phyloP scores from a whole-genome alignment of 2,329 filamentous ascomycete species.

The Colletotrichum orchidophilum region DNA sequence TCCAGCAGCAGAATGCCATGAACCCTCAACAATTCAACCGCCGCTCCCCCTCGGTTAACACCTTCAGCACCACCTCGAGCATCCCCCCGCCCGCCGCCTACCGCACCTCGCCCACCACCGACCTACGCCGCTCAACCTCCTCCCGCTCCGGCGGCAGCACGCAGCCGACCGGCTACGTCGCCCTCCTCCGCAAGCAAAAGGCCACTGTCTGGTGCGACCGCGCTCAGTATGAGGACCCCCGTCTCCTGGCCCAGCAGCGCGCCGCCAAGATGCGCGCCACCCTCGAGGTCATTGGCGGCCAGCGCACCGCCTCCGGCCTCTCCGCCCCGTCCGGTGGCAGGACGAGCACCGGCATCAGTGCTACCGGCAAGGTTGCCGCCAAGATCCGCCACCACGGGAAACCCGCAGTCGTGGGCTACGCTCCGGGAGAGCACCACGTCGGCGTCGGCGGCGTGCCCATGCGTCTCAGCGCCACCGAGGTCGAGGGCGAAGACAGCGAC shows the following conservation, averaged over 20 bases:
- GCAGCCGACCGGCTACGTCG: conserved; percentile 84
- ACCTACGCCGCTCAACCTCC: conserved; percentile 81
- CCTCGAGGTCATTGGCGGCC: conserved; percentile 79
- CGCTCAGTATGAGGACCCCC: conserved; percentile 89
- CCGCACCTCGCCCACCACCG: conserved; percentile 63
- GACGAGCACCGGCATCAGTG: conserved; percentile 70
- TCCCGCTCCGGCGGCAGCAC: conserved; percentile 71
- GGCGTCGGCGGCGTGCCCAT: conserved; percentile 85
- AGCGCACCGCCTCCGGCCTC: conserved; percentile 56
- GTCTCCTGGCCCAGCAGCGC: conserved; percentile 82
- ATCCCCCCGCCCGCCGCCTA: conserved; percentile 68
- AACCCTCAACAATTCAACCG: conserved; percentile 53
- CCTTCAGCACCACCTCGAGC: conserved; percentile 76
- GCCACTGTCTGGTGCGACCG: conserved; percentile 98
- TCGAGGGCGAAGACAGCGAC: conserved; percentile 87
- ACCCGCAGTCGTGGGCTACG: conserved; percentile 80
- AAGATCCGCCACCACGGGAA: conserved; percentile 93
- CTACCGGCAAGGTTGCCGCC: conserved; percentile 73
- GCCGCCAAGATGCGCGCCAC: conserved; percentile 88
- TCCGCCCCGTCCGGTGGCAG: conserved; percentile 53
- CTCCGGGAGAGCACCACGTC: conserved; percentile 78
- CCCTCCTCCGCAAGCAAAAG: conserved; percentile 95
- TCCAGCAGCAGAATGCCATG: conserved; percentile 44
- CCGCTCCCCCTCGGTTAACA: conserved; percentile 73
- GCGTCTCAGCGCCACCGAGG: conserved; percentile 92